Percentiles rank a stretch among this genome's conserved stretches.
Evolutionary conservation across 257 asterid species (phyloP).

Genomic region (Prunella vulgaris): DNA sequence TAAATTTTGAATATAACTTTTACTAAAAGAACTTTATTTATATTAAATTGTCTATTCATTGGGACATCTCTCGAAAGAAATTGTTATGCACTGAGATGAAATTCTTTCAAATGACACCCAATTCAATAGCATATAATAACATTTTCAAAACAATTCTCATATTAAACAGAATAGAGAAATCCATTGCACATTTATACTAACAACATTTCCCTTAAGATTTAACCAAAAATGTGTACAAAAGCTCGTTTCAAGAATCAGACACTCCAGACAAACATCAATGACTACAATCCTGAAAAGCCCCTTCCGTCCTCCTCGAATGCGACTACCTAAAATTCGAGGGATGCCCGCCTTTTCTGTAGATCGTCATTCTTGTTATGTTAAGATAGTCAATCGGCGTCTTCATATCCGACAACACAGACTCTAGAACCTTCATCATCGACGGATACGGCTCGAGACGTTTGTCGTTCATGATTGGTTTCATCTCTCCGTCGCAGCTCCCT

Average conservation of each 20-base stretch:
- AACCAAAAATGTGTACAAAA: slow-evolving; percentile 40
- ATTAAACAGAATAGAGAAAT: not conserved
- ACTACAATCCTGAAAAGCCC: slow-evolving; percentile 54
- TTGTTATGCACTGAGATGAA: no score
- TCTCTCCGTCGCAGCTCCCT: slow-evolving; percentile 55
- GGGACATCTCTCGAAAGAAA: no score
- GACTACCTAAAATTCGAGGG: slow-evolving; percentile 49
- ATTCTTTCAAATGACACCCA: no score
- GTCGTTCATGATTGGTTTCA: slow-evolving; percentile 39
- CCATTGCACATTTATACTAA: not conserved
- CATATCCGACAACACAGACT: slow-evolving; percentile 36
- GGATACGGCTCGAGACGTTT: slow-evolving; percentile 47
- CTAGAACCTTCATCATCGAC: slow-evolving; percentile 56
- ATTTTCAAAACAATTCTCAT: no score
- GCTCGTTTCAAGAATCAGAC: slow-evolving; percentile 57
- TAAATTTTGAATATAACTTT: no score
- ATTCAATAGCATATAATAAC: no score
- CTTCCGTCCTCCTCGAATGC: slow-evolving; percentile 9
- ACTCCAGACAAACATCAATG: slow-evolving; percentile 69
- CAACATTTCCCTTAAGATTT: slow-evolving; percentile 7
- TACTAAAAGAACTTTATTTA: no score
- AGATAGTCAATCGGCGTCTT: slow-evolving; percentile 44
- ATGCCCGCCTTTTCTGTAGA: slow-evolving; percentile 60
- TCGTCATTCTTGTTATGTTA: slow-evolving; percentile 52
- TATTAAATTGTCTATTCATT: no score